phyloP scores from a whole-genome alignment of 805 yeast species.

The Peterozyma toletana region DNA sequence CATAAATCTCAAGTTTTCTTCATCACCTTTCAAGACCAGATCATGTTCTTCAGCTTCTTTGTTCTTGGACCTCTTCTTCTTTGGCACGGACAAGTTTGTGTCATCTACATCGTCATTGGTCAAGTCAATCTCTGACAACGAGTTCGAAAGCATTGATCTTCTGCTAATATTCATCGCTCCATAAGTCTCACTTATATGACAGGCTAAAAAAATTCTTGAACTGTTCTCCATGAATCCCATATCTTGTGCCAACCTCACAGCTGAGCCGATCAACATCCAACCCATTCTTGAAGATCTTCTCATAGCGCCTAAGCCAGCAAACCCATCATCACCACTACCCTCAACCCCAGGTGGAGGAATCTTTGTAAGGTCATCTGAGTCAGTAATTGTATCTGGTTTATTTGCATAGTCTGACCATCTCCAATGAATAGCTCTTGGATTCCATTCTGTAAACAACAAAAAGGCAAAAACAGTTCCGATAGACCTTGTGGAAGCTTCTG shows the following conservation, averaged over 20 bases:
- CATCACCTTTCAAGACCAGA: constrained; percentile 20
- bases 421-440: constrained; percentile 90
- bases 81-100: constrained; percentile 23
- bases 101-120: constrained; percentile 32
- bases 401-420: constrained; percentile 81
- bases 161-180: constrained; percentile 78
- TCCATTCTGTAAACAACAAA: constrained; percentile 87
- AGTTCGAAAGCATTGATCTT: constrained; percentile 68
- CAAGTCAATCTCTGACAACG: constrained; percentile 59
- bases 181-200: constrained; percentile 78
- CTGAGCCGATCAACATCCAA: constrained; percentile 89
- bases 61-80: neutral
- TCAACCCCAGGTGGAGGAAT: constrained; percentile 11
- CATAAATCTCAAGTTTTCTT: constrained; percentile 19
- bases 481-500: constrained; percentile 82
- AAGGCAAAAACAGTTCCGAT: constrained; percentile 85
- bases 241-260: constrained; percentile 80
- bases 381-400: constrained; percentile 33
- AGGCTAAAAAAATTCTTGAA: constrained; percentile 69
- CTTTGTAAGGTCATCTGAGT: constrained; percentile 9
- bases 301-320: constrained; percentile 78
- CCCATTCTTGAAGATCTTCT: constrained; percentile 85
- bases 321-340: constrained; percentile 29
- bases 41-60: constrained; percentile 11
- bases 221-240: constrained; percentile 73